These are phyloP conservation scores for Stygiomarasmius scandens DNA, from an alignment of 1,284 basidiomycete species.

Conservation along the genomic window DNA sequence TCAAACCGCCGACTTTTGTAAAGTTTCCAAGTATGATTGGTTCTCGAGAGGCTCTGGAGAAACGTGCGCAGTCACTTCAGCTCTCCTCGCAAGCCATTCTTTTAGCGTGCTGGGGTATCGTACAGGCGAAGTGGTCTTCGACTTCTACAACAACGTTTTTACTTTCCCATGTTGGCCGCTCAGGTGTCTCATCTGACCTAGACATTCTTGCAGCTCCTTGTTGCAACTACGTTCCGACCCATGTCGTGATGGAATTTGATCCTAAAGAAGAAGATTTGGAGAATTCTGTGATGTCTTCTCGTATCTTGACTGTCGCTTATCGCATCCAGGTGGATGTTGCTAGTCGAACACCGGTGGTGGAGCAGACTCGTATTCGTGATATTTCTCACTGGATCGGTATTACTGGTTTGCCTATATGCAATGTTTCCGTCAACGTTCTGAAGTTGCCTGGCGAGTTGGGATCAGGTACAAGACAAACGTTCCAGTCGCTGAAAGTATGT, in stretches of 20 bases:
- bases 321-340: conserved; percentile 40
- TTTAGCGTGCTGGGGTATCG: conserved; percentile 47
- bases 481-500: conserved; percentile 13
- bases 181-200: conserved; percentile 35
- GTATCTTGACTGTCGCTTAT: conserved; percentile 21
- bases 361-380: conserved; percentile 43
- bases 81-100: conserved; percentile 44
- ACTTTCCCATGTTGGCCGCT: conserved; percentile 50
- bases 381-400: conserved; percentile 39
- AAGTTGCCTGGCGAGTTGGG: conserved; percentile 28
- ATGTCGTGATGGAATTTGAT: conserved; percentile 26
- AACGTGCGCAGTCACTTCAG: conserved; percentile 31
- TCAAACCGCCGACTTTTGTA: not conserved
- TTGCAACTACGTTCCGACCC: conserved; percentile 50
- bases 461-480: conserved; percentile 8
- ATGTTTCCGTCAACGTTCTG: conserved; percentile 51
- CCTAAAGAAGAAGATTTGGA: conserved; percentile 22
- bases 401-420: conserved; percentile 38
- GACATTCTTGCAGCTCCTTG: conserved; percentile 46
- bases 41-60: conserved; percentile 10
- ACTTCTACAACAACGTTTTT: conserved; percentile 41
- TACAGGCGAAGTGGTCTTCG: conserved; percentile 39
- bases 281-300: conserved; percentile 13
- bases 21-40: not conserved
- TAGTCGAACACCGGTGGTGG: conserved; percentile 40